Percentiles rank a stretch among this genome's conserved stretches.
Conservation (phyloP, 1,139 yeast species). For the Scheffersomyces quercinus region DNA sequence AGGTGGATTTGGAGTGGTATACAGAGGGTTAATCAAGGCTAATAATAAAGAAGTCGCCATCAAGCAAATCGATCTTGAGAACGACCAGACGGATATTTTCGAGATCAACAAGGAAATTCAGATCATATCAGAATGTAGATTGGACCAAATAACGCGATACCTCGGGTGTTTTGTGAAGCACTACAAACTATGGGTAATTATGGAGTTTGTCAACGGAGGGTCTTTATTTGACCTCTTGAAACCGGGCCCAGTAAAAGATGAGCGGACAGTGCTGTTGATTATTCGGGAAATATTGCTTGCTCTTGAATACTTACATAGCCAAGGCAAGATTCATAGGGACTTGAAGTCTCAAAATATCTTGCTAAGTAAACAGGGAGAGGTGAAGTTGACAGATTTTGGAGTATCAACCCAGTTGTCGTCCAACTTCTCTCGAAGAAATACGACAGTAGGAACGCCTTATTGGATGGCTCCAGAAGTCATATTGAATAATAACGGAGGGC, state of each 20-base stretch:
- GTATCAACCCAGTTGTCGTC: constrained; percentile 91
- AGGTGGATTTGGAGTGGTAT: constrained; percentile 89
- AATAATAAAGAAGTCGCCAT: constrained; percentile 59
- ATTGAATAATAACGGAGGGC: constrained; percentile 71
- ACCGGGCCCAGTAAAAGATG: constrained; percentile 58
- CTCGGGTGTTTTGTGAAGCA: constrained; percentile 81
- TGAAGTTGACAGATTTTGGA: constrained; percentile 94
- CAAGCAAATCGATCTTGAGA: constrained; percentile 77
- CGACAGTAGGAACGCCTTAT: constrained; percentile 98
- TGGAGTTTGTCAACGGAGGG: constrained; percentile 87
- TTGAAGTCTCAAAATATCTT: constrained; percentile 83
- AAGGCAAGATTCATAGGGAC: constrained; percentile 84
- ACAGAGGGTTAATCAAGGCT: constrained; percentile 62
- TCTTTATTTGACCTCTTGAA: constrained; percentile 66
- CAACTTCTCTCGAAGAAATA: constrained; percentile 77
- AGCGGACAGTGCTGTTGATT: constrained; percentile 55
- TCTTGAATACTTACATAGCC: constrained; percentile 67
- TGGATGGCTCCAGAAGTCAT: constrained; percentile 99
- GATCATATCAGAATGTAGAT: constrained; percentile 72
- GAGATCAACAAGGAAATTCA: constrained; percentile 82
- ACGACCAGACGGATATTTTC: constrained; percentile 69
- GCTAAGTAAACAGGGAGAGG: constrained; percentile 67
- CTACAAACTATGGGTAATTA: constrained; percentile 79
- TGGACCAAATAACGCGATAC: constrained; percentile 69
- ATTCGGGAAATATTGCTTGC: constrained; percentile 64